A percentile compares a stretch with the other conserved stretches of the same genome.
phyloP scores from a whole-genome alignment of 2,329 filamentous ascomycete species.

The Cladosporium austrohemisphaericum region DNA sequence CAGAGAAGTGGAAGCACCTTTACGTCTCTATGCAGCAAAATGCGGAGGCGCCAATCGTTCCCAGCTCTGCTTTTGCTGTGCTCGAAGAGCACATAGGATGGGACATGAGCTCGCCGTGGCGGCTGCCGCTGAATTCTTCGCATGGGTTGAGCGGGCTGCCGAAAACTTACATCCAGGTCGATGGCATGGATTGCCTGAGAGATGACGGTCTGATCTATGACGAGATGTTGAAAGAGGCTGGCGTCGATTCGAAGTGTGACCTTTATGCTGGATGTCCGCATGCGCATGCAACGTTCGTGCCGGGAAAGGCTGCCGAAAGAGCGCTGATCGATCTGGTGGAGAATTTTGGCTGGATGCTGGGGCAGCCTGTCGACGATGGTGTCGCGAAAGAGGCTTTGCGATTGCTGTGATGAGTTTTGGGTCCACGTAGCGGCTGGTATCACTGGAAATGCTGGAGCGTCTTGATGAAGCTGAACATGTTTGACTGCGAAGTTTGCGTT shows the following conservation, averaged over 20 bases:
- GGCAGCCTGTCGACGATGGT: background rate
- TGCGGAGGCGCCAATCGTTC: conserved; percentile 30
- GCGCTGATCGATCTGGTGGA: conserved; percentile 27
- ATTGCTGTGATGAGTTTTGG: background rate
- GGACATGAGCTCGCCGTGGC: conserved; percentile 18
- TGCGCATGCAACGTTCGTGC: conserved; percentile 36
- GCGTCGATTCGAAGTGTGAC: conserved; percentile 44
- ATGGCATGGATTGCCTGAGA: conserved; percentile 49
- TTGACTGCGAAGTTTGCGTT: no score
- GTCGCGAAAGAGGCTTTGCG: background rate
- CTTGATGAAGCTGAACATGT: no score
- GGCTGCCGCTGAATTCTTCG: conserved; percentile 31
- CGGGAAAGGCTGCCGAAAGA: conserved; percentile 28
- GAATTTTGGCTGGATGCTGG: conserved; percentile 36
- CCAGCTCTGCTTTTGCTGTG: conserved; percentile 25
- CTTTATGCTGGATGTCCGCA: conserved; percentile 44
- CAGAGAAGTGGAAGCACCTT: conserved; percentile 38
- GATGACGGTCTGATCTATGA: conserved; percentile 55
- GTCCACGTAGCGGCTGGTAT: no score
- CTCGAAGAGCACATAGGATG: background rate
- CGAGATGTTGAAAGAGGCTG: conserved; percentile 43
- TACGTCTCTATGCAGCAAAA: conserved; percentile 44
- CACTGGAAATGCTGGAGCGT: no score
- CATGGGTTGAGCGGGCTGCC: conserved; percentile 35
- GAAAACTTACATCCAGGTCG: conserved; percentile 49